Evolutionary conservation across 352 stramenopile species (phyloP), one percentile per base, ranked within the genome.

Genomic region (Halophytophthora polymorphica): DNA sequence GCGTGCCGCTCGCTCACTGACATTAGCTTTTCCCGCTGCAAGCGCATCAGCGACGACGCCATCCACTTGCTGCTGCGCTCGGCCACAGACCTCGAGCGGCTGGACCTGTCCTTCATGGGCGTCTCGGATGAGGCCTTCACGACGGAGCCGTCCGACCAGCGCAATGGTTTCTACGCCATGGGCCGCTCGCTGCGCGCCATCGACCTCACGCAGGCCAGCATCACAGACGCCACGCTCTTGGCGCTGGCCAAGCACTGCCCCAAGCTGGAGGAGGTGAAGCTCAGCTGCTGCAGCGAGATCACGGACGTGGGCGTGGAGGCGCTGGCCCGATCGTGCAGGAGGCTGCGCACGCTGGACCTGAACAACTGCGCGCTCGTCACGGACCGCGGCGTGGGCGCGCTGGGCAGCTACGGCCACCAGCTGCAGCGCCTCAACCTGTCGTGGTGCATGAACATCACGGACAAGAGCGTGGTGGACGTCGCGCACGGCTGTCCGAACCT

Each of bases 371-470:
- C 70, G 15, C 64, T 88, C n/a, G 59, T 95, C 38, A 93, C 78
- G 35, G 84, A 95, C 55, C 71, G 76, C 17, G 77, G 82, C 15
- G 76, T 90, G 8, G 56, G 65, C 21, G 69, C 74, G n/a, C 50
- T 89, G 10, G 81, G 71, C 23, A 44, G 29, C 4, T 67, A 87
- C 37, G 75, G 66, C 21, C 69, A 79, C 37, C 73, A 71, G 12
- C 66, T 95, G 37, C 70, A 87, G 49, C 59, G 51, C 19, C 55
- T 95, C 31, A 88, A 93, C 50, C 45, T 95, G 25, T 90, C 83
- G 43, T 95, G 85, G 85, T 93, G 83, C 63, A 85, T 93, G 68
- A 92, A 93, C 65, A 88, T 95, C 51, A 95, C 85, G 10, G 85
- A 95, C 70, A 87, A 90, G 53, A 80, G 83, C 43, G 67, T 92